Percentiles rank a stretch among this genome's conserved stretches.
Conservation (phyloP, 257 asterid genomes). For the Rubia yunnanensis region DNA sequence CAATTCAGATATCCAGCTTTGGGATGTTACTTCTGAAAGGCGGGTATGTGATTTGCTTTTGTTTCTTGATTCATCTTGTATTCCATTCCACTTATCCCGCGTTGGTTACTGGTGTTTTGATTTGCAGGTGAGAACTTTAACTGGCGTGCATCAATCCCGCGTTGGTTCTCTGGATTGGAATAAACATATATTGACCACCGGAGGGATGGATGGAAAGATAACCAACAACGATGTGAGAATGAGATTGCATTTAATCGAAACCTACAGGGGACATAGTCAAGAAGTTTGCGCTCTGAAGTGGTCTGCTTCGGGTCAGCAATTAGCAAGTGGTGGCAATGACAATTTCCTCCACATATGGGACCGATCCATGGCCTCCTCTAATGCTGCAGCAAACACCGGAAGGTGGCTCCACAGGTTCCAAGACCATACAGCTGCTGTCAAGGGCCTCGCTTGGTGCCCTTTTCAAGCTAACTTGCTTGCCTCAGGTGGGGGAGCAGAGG, state of each 20-base stretch:
- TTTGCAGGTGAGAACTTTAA: not conserved
- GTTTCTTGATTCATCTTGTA: not conserved
- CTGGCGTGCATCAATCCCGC: not conserved
- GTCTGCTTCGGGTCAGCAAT: constrained; percentile 31
- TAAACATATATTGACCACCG: constrained; percentile 4
- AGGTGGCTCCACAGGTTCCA: constrained; percentile 29
- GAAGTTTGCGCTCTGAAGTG: constrained; percentile 11
- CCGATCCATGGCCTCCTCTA: constrained; percentile 19
- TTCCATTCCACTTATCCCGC: constrained; percentile 3
- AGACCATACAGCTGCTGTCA: constrained; percentile 30
- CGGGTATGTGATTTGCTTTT: not conserved
- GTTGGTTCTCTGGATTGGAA: constrained; percentile 7
- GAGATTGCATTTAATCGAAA: not conserved
- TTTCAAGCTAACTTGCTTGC: constrained; percentile 25
- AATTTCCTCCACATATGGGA: constrained; percentile 30
- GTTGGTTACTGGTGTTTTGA: constrained; percentile 7
- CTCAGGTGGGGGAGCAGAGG: constrained; percentile 25
- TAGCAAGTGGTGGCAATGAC: constrained; percentile 36
- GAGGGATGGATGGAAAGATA: constrained; percentile 5
- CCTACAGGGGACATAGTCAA: constrained; percentile 1
- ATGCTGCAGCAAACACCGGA: not conserved
- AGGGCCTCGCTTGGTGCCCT: constrained; percentile 34
- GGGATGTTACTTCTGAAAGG: not conserved
- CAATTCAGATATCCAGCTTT: constrained; percentile 4
- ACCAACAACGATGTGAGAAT: constrained; percentile 4